Conservation (phyloP, 306 rosid species). For the Pyrus betulifolia region DNA sequence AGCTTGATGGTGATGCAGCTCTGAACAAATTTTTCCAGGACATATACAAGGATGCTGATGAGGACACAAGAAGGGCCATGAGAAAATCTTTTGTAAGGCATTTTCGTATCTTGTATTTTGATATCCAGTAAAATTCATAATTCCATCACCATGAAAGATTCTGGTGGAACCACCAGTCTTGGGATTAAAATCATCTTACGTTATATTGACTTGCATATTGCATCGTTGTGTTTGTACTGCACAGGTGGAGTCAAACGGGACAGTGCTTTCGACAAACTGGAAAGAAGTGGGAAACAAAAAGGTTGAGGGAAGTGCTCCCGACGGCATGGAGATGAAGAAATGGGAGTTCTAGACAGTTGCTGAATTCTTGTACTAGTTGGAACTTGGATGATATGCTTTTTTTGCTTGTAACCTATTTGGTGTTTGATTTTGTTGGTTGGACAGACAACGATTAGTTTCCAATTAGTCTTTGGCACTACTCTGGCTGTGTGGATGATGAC, state of each 20-base stretch:
- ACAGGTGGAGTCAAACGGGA: slow-evolving; percentile 87
- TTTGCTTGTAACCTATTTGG: not conserved
- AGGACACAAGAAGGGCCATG: slow-evolving; percentile 92
- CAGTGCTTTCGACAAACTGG: slow-evolving; percentile 94
- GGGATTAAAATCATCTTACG: not conserved
- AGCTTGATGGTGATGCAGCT: slow-evolving; percentile 95
- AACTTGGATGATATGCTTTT: not conserved
- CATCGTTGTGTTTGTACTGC: not conserved
- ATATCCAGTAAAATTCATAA: not conserved
- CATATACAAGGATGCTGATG: slow-evolving; percentile 85
- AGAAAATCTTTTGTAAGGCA: slow-evolving; percentile 78
- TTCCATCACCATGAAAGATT: not conserved
- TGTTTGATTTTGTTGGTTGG: slow-evolving; percentile 20
- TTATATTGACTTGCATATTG: not conserved
- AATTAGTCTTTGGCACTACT: not conserved
- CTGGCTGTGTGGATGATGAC: not conserved
- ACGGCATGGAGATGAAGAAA: slow-evolving; percentile 93
- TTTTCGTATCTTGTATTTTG: not conserved
- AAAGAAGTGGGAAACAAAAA: slow-evolving; percentile 88
- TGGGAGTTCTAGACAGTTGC: slow-evolving; percentile 55
- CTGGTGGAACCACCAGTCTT: not conserved
- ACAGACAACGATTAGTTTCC: not conserved
- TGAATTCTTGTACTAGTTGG: not conserved
- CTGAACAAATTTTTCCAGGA: slow-evolving; percentile 85
- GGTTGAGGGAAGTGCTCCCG: slow-evolving; percentile 96